These are phyloP conservation scores for Colletotrichum melonis DNA, from an alignment of 2,329 filamentous ascomycete species.

Conservation along the genomic window DNA sequence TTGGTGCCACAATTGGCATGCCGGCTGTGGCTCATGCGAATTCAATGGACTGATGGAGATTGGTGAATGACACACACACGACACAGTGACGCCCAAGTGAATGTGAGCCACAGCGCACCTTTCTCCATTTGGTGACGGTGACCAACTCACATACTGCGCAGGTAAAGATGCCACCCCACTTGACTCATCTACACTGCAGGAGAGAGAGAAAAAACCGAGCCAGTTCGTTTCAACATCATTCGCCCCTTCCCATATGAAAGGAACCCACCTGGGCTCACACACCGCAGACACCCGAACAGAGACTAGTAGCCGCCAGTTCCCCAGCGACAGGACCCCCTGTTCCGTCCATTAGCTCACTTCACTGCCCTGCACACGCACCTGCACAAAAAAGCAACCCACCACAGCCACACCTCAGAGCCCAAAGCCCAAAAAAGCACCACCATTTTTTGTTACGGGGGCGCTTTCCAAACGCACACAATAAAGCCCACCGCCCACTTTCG, in stretches of 20 bases:
- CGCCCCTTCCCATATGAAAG: constrained; percentile 14
- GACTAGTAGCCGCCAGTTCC: neutral
- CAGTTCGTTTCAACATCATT: constrained; percentile 12
- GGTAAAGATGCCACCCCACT: constrained; percentile 14
- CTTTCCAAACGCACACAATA: constrained; percentile 31
- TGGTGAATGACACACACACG: neutral
- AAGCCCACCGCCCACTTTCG: constrained; percentile 25
- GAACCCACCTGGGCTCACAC: neutral
- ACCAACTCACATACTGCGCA: neutral
- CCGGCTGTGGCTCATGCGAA: neutral
- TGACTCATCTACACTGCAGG: constrained; percentile 24
- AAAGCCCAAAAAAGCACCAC: neutral
- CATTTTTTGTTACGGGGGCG: neutral
- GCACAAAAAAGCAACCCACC: neutral
- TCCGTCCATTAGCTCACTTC: constrained; percentile 19
- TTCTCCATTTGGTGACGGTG: neutral
- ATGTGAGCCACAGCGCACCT: constrained; percentile 13
- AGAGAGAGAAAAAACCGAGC: neutral
- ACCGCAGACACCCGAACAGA: neutral
- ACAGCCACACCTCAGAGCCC: neutral
- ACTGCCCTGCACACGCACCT: neutral
- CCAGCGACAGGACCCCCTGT: constrained; percentile 1
- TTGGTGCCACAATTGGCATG: neutral
- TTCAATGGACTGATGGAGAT: neutral
- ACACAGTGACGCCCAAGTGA: neutral